Evolutionary conservation across 192 early-diverging fungal species (phyloP).

Genomic region (Coemansia sp.): DNA sequence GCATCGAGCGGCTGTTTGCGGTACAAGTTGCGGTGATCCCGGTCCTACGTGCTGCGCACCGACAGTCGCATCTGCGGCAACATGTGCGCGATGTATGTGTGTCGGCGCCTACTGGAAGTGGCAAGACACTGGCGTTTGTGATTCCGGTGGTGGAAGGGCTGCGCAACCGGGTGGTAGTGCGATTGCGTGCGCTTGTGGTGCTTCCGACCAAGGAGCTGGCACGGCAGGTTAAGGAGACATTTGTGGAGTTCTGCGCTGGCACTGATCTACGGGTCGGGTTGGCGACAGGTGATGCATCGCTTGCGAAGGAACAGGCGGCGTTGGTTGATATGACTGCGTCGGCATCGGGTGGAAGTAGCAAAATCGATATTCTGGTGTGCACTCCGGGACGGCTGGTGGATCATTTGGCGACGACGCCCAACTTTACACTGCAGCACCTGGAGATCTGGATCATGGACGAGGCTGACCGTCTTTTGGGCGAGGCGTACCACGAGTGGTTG

Average conservation of each 20-base stretch:
- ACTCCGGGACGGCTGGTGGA: constrained; percentile 96
- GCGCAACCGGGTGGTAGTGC: constrained; percentile 67
- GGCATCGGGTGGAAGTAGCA: constrained; percentile 60
- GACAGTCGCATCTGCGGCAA: constrained; percentile 65
- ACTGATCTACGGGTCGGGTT: constrained; percentile 74
- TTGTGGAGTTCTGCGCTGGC: constrained; percentile 74
- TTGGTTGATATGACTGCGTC: constrained; percentile 34
- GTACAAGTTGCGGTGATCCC: constrained; percentile 89
- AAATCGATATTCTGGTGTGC: constrained; percentile 86
- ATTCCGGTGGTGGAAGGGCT: constrained; percentile 88
- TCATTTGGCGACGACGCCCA: constrained; percentile 78
- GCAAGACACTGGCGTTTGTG: constrained; percentile 95
- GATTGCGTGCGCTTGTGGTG: constrained; percentile 84
- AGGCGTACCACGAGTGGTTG: constrained; percentile 93
- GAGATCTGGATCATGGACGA: constrained; percentile 94
- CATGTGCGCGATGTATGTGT: constrained; percentile 88
- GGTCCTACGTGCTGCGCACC: constrained; percentile 65
- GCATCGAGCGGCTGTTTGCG: constrained; percentile 77
- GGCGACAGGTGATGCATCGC: constrained; percentile 74
- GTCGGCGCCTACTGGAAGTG: constrained; percentile 92
- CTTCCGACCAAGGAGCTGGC: constrained; percentile 94
- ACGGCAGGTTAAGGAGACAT: constrained; percentile 80
- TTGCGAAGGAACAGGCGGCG: constrained; percentile 67
- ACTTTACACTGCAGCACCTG: constrained; percentile 89
- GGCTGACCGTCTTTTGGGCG: constrained; percentile 90